Conservation (phyloP, 768 basidiomycete species). For the Tremella fuciformis region DNA sequence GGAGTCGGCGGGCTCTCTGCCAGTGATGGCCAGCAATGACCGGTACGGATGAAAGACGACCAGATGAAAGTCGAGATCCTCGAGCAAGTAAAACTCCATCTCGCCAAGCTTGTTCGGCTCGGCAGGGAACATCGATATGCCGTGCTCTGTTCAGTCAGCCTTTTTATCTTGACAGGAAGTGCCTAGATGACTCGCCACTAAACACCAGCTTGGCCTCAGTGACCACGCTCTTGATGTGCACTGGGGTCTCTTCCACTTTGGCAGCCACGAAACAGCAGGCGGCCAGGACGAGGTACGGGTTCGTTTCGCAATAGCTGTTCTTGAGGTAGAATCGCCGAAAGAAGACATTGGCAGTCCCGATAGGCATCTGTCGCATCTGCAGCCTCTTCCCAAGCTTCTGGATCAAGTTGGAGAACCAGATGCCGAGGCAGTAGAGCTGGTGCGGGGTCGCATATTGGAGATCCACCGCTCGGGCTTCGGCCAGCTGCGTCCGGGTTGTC, state of each 20-base stretch:
- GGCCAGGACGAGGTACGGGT: conserved; percentile 85
- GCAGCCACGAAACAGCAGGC: conserved; percentile 95
- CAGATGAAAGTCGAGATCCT: conserved; percentile 92
- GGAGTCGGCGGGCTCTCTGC: conserved; percentile 57
- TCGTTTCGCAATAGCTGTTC: conserved; percentile 92
- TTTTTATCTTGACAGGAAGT: not conserved
- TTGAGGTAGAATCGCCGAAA: conserved; percentile 96
- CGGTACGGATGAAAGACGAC: conserved; percentile 93
- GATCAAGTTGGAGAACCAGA: conserved; percentile 82
- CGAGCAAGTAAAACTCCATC: conserved; percentile 98
- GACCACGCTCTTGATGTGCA: conserved; percentile 89
- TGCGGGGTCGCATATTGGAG: conserved; percentile 72
- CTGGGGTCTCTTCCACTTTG: conserved; percentile 93
- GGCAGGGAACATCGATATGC: conserved; percentile 72
- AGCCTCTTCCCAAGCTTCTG: conserved; percentile 82
- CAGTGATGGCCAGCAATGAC: conserved; percentile 73
- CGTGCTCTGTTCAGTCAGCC: conserved; percentile 57
- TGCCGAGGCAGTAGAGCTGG: conserved; percentile 75
- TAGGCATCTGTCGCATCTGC: conserved; percentile 76
- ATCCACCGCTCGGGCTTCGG: conserved; percentile 73
- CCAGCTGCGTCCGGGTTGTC: conserved; percentile 72
- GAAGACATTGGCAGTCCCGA: conserved; percentile 90
- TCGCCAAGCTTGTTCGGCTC: conserved; percentile 92
- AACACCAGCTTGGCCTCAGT: conserved; percentile 76
- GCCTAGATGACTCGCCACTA: conserved; percentile 32